A percentile compares a stretch with the other conserved stretches of the same genome.
Conservation (phyloP, 108 stramenopile genomes). For the Nitzschia sp. region DNA sequence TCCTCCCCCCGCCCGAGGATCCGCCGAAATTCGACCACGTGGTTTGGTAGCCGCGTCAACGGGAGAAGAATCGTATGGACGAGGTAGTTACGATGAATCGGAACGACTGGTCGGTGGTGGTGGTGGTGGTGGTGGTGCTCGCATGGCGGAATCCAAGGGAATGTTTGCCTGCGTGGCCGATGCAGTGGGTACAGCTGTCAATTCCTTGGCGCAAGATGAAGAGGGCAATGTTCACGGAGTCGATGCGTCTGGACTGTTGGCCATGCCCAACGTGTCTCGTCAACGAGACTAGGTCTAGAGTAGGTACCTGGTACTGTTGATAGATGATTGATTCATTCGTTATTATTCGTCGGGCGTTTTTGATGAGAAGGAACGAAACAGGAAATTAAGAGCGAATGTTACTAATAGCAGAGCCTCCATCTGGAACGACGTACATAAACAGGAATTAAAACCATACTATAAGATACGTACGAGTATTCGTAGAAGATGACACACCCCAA, state of each 20-base stretch:
- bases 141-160: constrained; percentile 63
- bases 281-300: constrained; percentile 11
- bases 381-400: too few species aligned
- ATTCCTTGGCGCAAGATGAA: constrained; percentile 45
- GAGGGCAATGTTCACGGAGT: constrained; percentile 82
- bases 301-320: too few species aligned
- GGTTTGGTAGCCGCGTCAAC: constrained; percentile 20
- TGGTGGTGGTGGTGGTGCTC: constrained; percentile 51
- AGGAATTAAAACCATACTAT: too few species aligned
- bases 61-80: constrained; percentile 18
- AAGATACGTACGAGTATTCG: too few species aligned
- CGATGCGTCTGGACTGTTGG: constrained; percentile 62
- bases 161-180: constrained; percentile 82
- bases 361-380: too few species aligned
- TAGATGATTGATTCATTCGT: too few species aligned
- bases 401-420: too few species aligned
- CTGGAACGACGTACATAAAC: too few species aligned
- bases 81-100: constrained; percentile 35
- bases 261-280: constrained; percentile 58
- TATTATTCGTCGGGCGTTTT: too few species aligned
- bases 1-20: constrained; percentile 9
- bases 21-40: constrained; percentile 26
- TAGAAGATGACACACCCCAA: too few species aligned
- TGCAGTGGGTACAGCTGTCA: constrained; percentile 50
- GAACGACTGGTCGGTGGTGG: constrained; percentile 35